phyloP scores from a whole-genome alignment of 2,329 filamentous ascomycete genomes.

The Ascocoryne sarcoides region DNA sequence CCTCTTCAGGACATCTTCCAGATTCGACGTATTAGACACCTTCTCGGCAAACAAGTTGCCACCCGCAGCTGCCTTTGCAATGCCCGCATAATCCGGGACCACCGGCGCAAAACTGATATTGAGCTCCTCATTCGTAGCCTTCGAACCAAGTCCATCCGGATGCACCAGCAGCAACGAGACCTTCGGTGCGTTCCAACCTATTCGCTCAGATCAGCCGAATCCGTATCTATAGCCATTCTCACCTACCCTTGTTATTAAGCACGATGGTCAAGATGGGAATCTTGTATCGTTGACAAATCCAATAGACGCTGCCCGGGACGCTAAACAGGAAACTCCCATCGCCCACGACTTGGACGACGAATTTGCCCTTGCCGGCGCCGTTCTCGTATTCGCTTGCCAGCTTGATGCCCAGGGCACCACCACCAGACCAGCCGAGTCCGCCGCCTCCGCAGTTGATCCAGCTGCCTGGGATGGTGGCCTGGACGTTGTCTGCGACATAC shows the following conservation, averaged over 20 bases:
- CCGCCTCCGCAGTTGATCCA: constrained; percentile 79
- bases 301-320: constrained; percentile 57
- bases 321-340: constrained; percentile 61
- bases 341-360: constrained; percentile 56
- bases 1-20: constrained; percentile 44
- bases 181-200: constrained; percentile 58
- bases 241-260: constrained; percentile 53
- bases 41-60: constrained; percentile 52
- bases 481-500: constrained; percentile 63
- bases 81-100: constrained; percentile 59
- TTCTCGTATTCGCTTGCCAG: constrained; percentile 48
- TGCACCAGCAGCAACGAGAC: constrained; percentile 55
- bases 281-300: constrained; percentile 57
- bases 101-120: constrained; percentile 59
- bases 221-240: not conserved
- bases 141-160: constrained; percentile 52
- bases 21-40: constrained; percentile 46
- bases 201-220: not conserved
- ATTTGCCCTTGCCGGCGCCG: constrained; percentile 43
- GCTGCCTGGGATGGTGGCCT: constrained; percentile 56
- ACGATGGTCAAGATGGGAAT: constrained; percentile 60
- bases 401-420: constrained; percentile 67
- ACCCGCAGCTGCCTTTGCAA: constrained; percentile 56
- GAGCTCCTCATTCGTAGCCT: constrained; percentile 52
- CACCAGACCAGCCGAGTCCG: constrained; percentile 73